Conservation (phyloP, 129 eudicot genomes). For the Flaveria bidentis region DNA sequence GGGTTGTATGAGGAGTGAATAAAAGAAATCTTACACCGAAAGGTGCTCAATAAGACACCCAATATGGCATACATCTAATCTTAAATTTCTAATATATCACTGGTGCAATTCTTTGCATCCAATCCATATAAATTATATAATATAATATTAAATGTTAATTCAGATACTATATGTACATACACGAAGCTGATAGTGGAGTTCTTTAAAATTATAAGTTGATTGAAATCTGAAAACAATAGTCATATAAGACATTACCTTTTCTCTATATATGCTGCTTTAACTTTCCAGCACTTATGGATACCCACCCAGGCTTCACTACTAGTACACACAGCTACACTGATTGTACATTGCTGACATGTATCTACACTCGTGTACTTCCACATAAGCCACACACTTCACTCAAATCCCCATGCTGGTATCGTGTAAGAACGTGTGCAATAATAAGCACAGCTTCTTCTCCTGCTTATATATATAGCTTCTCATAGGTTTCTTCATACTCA, state of each 20-base stretch:
- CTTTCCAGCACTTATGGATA: slow-evolving; percentile 7
- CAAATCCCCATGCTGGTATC: slow-evolving; percentile 22
- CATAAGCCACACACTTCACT: slow-evolving; percentile 12
- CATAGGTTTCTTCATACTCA: background rate
- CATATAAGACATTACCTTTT: background rate
- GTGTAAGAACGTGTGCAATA: slow-evolving; percentile 22
- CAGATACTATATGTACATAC: no score
- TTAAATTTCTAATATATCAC: no score
- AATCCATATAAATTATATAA: no score
- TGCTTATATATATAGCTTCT: slow-evolving; percentile 19
- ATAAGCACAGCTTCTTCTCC: background rate
- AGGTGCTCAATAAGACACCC: no score
- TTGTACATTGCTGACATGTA: slow-evolving; percentile 20
- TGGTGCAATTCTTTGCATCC: no score
- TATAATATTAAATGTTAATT: no score
- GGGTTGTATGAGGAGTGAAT: no score
- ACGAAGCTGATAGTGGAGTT: no score
- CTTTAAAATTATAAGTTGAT: no score
- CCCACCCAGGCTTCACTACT: slow-evolving; percentile 14
- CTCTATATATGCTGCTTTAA: background rate
- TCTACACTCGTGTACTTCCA: background rate
- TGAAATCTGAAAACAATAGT: background rate
- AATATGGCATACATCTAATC: no score
- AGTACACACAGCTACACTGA: background rate
- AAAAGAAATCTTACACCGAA: no score